phyloP scores from a whole-genome alignment of 805 yeast genomes.

The Kodamaea fukazawae region DNA sequence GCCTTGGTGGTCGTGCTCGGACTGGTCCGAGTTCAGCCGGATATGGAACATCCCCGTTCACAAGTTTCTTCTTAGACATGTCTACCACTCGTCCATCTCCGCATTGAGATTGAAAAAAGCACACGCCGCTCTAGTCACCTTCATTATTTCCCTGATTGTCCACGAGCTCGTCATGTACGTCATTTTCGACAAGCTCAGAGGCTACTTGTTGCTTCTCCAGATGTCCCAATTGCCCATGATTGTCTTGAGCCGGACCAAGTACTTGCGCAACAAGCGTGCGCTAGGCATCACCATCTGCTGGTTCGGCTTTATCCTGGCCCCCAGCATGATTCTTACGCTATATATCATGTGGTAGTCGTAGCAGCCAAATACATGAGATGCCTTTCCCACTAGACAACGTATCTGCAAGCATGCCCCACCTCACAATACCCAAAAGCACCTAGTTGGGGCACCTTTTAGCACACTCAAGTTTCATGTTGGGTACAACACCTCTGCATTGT shows the following conservation, averaged over 20 bases:
- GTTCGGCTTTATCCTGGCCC: constrained; percentile 89
- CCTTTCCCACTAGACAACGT: no score
- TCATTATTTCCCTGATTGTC: constrained; percentile 72
- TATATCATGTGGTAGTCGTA: constrained; percentile 59
- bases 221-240: constrained; percentile 86
- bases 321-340: constrained; percentile 80
- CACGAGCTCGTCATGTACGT: constrained; percentile 94
- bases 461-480: no score
- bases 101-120: constrained; percentile 62
- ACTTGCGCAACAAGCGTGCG: constrained; percentile 51
- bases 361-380: no score
- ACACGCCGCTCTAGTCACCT: constrained; percentile 75
- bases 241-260: constrained; percentile 55
- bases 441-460: no score
- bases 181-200: constrained; percentile 74
- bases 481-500: no score
- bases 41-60: constrained; percentile 96
- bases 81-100: constrained; percentile 86
- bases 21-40: constrained; percentile 91
- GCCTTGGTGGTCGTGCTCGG: constrained; percentile 95
- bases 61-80: constrained; percentile 83
- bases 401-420: no score
- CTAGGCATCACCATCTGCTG: constrained; percentile 85
- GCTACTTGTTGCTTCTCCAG: constrained; percentile 76
- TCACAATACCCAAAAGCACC: no score